Evolutionary conservation across 2,329 filamentous ascomycete genomes (phyloP).

Genomic region (Rhytidhysteron rufulum): DNA sequence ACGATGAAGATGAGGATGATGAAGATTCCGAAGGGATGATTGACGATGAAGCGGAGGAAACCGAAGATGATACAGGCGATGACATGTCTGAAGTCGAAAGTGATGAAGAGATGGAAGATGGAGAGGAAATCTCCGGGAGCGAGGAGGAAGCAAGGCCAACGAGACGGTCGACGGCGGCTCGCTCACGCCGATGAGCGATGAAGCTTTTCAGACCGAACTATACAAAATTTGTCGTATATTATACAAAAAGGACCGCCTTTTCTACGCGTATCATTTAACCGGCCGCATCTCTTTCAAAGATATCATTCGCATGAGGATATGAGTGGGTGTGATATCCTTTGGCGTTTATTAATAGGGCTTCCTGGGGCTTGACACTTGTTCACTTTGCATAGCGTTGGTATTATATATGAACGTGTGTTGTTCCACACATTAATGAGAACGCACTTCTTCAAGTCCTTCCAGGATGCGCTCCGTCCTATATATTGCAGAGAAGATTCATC

Average conservation of each 20-base stretch:
- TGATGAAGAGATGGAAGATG: conserved; percentile 44
- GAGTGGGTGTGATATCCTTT: conserved; percentile 25
- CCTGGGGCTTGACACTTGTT: no score
- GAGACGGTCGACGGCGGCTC: conserved; percentile 29
- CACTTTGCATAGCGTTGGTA: conserved; percentile 7
- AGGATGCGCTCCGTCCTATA: no score
- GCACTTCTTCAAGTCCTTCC: no score
- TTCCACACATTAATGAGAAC: not conserved
- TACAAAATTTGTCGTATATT: not conserved
- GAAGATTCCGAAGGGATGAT: conserved; percentile 51
- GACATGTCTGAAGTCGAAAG: conserved; percentile 45
- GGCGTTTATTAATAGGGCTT: conserved; percentile 11
- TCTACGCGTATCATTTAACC: conserved; percentile 8
- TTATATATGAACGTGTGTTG: conserved; percentile 3
- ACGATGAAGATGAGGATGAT: conserved; percentile 38
- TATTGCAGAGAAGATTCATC: no score
- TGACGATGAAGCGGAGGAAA: conserved; percentile 52
- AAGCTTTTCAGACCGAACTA: not conserved
- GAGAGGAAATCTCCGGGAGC: conserved; percentile 41
- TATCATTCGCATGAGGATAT: conserved; percentile 26
- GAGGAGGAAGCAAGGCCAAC: conserved; percentile 38
- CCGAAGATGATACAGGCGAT: conserved; percentile 43
- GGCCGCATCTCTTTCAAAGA: conserved; percentile 8
- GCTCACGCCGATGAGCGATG: conserved; percentile 13
- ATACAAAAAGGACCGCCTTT: no score